Base-by-base conservation (phyloP, 768 basidiomycete genomes). In the Amanita subjunquillea region DNA sequence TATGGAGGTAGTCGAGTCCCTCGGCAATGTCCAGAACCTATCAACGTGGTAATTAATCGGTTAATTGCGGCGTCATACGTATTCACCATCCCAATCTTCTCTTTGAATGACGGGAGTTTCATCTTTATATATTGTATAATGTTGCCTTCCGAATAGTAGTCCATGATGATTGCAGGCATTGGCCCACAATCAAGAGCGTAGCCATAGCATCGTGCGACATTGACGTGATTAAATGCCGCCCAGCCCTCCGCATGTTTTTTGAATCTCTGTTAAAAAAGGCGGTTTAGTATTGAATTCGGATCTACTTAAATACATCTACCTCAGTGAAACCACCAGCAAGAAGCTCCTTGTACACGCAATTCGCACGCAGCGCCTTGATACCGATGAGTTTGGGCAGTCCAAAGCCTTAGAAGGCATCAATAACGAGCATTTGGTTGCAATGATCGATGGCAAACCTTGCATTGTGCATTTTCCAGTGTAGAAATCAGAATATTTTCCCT, bases 1-100 rank as follows among this genome's bases (percentile, higher is more conserved):
- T 36, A 42, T 65, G 65, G 7, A 68, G 53, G 44, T 65, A 65
- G 1, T 55, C 30, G 4, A 68, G 55, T 9, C 62, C 67, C 17
- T 7, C 13, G 23, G 49, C 54, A 51, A 58, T 44, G 17, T 61
- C 42, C 8, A 22, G 15, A 7, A 49, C 54, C 56, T 59, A 44
- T 17, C 9, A n/a, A 30, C 22, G 38, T 8, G 32, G 10, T n/a
- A 38, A 20, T 37, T 3, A 10, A 38, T 2, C 5, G 10, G 23
- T 42, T 5, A 10, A 5, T 5, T 22, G 4, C 41, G 22, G 10
- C 3, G 22, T 5, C 3, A 13, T 5, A 13, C 7, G 4, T 42
- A 42, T 5, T 23, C 5, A 42, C 41, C 41, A 42, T 12, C 3
- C 41, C 9, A 22, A 42, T 8, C 4, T 23, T 20, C 10, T 42